Conservation (phyloP, 345 rosid species). For the Lumnitzera littorea region DNA sequence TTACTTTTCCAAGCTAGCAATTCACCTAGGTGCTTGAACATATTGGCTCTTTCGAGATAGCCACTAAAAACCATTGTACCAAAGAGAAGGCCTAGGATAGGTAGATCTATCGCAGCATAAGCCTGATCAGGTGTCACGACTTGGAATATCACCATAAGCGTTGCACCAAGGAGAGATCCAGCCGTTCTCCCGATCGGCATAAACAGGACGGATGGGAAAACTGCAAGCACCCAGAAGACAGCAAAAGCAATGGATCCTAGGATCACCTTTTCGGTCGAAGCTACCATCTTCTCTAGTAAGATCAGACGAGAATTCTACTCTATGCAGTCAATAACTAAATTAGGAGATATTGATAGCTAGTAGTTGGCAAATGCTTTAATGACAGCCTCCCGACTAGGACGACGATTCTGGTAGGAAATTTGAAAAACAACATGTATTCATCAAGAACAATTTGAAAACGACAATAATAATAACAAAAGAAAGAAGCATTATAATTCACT, state of each 20-base stretch:
- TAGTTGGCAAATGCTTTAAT: not conserved
- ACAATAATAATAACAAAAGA: no score
- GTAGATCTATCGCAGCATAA: slow-evolving; percentile 75
- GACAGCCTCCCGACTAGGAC: not conserved
- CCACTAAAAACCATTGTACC: slow-evolving; percentile 85
- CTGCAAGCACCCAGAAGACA: slow-evolving; percentile 77
- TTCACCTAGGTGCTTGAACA: slow-evolving; percentile 72
- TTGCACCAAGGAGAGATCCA: slow-evolving; percentile 76
- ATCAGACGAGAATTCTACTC: slow-evolving; percentile 13
- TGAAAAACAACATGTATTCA: no score
- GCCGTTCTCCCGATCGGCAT: slow-evolving; percentile 88
- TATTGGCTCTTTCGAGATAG: slow-evolving; percentile 77
- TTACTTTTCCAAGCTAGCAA: slow-evolving; percentile 61
- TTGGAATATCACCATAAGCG: slow-evolving; percentile 82
- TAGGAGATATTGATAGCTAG: not conserved
- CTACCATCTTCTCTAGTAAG: slow-evolving; percentile 30
- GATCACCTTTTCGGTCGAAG: slow-evolving; percentile 40
- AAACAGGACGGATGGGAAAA: slow-evolving; percentile 73
- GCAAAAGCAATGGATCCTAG: slow-evolving; percentile 65
- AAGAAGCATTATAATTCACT: no score
- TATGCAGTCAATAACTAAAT: not conserved
- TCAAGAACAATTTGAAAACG: no score
- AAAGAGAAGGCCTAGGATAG: slow-evolving; percentile 80
- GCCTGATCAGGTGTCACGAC: slow-evolving; percentile 70
- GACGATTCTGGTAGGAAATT: no score